Evolutionary conservation across 202 grass and related monocot species (phyloP), one percentile per base, ranked within the genome.

Genomic region (Elaeis oleifera): DNA sequence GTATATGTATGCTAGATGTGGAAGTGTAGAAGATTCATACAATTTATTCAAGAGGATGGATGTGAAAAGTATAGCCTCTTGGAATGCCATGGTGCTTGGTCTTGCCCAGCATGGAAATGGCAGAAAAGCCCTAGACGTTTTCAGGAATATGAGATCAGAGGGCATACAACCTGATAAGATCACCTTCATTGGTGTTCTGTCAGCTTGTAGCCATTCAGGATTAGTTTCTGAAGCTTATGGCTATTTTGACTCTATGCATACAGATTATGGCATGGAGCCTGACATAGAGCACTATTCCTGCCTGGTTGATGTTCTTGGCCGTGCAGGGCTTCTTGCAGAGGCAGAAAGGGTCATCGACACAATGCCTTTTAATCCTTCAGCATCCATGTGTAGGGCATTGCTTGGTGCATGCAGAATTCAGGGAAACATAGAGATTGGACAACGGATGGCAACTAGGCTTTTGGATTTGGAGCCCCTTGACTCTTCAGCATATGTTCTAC

Each of bases 1-100:
- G 70, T 59, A 73, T 48, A 73, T 73, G 70, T 73, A 73, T 73
- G 70, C 70, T 25, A 73, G 54, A 63, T 73, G 70, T 73, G 70
- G 70, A 56, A 63, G 63, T 53, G 23, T 73, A 13, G 59, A 73
- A 56, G 70, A 73, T 63, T 63, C 70, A 18, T 63, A 36, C 22
- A 44, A 3, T 63, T 59, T 73, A 18, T 63, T 73, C 20, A 63
- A 56, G 50, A 56, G 49, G 48, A 63, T 55, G 28, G 60, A 48
- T 48, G 27, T 26, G 2, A 73, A 53, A 63, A 56, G 11, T 73
- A 24, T 53, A 25, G 70, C 70, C 22, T 73, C 70, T 18, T 73
- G 70, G 70, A 73, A 73, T 54, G 49, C 51, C 14, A 52, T 73
- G 20, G 3, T 73, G 27, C 59, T 73, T 63, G 70, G 59, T 63